Base-by-base conservation (phyloP, 2,329 filamentous ascomycete genomes). In the Monosporascus sp. region DNA sequence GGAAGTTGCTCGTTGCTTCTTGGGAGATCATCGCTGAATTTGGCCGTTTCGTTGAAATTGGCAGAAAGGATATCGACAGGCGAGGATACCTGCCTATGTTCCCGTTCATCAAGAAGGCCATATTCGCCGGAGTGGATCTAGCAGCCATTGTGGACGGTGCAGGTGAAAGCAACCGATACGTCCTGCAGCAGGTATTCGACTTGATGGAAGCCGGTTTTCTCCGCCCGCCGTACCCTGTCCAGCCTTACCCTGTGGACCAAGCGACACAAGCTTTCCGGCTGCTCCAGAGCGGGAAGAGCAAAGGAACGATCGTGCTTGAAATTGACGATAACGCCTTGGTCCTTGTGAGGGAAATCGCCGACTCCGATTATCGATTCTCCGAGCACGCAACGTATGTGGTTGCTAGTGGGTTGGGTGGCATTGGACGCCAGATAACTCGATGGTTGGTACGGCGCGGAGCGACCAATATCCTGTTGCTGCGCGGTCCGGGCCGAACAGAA, bases 201-300 rank as follows among this genome's bases (percentile, higher is more conserved):
- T 50, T 47, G 2, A 4, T 50, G 3, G 45, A 52, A 50, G 14
- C 53, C 46, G 31, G 49, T 4, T 39, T 43, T 2, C 38, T 58
- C 37, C 18, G 52, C 6, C 57, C 65, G 3, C 55, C 67, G 25
- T 41, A 52, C 0, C 64, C 65, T 5, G 49, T 70, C 6, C 63
- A 63, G 50, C 18, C 48, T 11, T 58, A 63, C 57, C 47, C 54
- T 9, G 52, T 63, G 5, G 51, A 48, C 5, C 53, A 68, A 1
- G 59, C 69, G 3, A 59, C 61, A 15, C 58, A 69, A 1, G 70
- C 72, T 1, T 70, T 76, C 54, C 62, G 70, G 3, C 63, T 67
- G 4, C 68, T 76, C 66, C 70, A 73, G 51, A 60, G 58, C 5
- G 71, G 73, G 0, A 59, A 63, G 0, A 73, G 75, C 47, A 66